phyloP scores from a whole-genome alignment of 805 yeast species.

The Clavispora asparagi region DNA sequence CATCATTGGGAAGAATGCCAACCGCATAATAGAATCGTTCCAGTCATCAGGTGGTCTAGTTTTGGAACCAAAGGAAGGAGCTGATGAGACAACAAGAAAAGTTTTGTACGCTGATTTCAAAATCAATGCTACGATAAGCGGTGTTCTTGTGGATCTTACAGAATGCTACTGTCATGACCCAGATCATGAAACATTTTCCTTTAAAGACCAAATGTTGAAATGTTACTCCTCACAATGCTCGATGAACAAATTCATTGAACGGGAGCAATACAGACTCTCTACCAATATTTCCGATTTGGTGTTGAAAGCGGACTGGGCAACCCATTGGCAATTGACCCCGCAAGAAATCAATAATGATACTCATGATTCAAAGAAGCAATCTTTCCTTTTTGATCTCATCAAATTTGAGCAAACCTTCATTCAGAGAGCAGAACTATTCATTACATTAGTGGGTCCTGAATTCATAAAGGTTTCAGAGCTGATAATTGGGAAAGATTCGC shows the following conservation, averaged over 20 bases:
- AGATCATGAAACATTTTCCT: slow-evolving; percentile 3
- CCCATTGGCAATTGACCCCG: slow-evolving; percentile 57
- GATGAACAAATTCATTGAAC: slow-evolving; percentile 18
- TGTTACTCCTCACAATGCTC: slow-evolving; percentile 34
- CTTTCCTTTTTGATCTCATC: slow-evolving; percentile 70
- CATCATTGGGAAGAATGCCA: slow-evolving; percentile 46
- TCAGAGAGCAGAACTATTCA: slow-evolving; percentile 59
- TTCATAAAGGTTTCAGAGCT: slow-evolving; percentile 27
- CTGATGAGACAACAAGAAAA: background rate
- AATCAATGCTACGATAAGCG: slow-evolving; percentile 19
- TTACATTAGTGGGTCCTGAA: slow-evolving; percentile 42
- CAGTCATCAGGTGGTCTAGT: slow-evolving; percentile 33
- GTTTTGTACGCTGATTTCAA: background rate
- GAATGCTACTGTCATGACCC: slow-evolving; percentile 39
- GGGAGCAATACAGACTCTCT: slow-evolving; percentile 12
- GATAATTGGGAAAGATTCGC: slow-evolving; percentile 14
- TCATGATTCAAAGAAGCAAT: slow-evolving; percentile 58
- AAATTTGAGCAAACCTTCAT: slow-evolving; percentile 67
- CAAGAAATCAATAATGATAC: slow-evolving; percentile 50
- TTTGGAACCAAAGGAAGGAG: background rate
- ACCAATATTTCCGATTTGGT: slow-evolving; percentile 18
- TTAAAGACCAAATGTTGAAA: background rate
- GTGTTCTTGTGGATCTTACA: slow-evolving; percentile 42
- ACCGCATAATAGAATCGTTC: slow-evolving; percentile 41
- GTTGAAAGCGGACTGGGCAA: slow-evolving; percentile 54